Evolutionary conservation across 2,329 filamentous ascomycete species (phyloP), one percentile per base, ranked within the genome.

Genomic region (Colletotrichum tropicale): DNA sequence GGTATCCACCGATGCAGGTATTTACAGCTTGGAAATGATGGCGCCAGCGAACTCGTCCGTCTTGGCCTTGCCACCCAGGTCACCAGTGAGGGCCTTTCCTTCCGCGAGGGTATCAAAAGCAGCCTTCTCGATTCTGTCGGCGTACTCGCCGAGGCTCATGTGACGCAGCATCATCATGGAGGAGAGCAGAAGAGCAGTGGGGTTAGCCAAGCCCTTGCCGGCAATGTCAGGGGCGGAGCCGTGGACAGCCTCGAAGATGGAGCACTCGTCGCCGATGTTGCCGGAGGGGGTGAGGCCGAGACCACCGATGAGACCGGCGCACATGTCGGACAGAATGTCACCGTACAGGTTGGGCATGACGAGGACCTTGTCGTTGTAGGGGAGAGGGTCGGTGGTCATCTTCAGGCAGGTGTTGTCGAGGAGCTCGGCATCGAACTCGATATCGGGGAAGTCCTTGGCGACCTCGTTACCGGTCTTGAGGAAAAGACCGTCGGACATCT

Each of bases 161-260:
- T 99, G 97, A 87, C 97, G 94, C 91, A 99, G 89, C 97, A 99
- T 98, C 97, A 99, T 98, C 89, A 98, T 97, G 86, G 95, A 98
- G 87, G 92, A 95, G 83, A 98, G 94, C 79, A 99, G 93, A 81
- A 99, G 93, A 76, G 97, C 97, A 77, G 97, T 98, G 78, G 97
- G 97, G 92, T 99, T 99, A 83, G 97, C 97, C 81, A 98, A 94
- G 80, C 92, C 94, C 92, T 98, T 96, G 87, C 96, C 96, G 79
- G 95, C 96, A 85, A 98, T 98, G 87, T 98, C 96, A 77, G 96
- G 96, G 76, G 96, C 96, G 79, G 96, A 98, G 82, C 96, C 96
- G 91, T 99, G 97, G 82, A 99, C 97, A 82, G 97, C 97, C 90
- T 99, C 97, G 90, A 99, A 99, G 90, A 98, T 98, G 86, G 95